These are phyloP conservation scores for Nemania serpens DNA, from an alignment of 2,329 filamentous ascomycete species.

Conservation along the genomic window DNA sequence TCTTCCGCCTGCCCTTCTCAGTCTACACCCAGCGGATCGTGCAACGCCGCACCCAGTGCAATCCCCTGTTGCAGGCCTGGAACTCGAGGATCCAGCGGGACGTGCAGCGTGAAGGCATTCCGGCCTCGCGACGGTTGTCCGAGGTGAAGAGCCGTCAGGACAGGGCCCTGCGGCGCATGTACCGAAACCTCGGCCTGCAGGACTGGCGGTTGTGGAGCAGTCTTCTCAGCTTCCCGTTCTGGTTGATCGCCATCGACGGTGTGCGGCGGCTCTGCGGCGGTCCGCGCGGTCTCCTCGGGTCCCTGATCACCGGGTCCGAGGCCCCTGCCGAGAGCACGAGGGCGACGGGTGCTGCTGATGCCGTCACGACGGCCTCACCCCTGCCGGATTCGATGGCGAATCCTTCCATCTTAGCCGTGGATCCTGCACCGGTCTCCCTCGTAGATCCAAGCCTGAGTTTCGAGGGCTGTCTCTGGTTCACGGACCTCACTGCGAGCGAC, in stretches of 20 bases:
- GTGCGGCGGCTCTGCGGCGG: slow-evolving; percentile 54
- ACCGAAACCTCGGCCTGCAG: slow-evolving; percentile 48
- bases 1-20: slow-evolving; percentile 53
- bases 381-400: not conserved
- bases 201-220: slow-evolving; percentile 50
- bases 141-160: slow-evolving; percentile 40
- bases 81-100: slow-evolving; percentile 35
- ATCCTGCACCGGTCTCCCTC: slow-evolving; percentile 11
- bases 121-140: slow-evolving; percentile 10
- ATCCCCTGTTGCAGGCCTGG: slow-evolving; percentile 44
- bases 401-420: not conserved
- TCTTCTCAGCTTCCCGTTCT: slow-evolving; percentile 52
- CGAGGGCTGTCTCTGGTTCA: slow-evolving; percentile 61
- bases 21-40: slow-evolving; percentile 45
- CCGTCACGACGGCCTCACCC: not conserved
- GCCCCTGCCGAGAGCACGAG: not conserved
- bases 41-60: slow-evolving; percentile 39
- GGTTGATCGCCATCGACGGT: slow-evolving; percentile 56
- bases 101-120: slow-evolving; percentile 26
- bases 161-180: slow-evolving; percentile 33
- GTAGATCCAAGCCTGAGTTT: slow-evolving; percentile 49
- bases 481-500: slow-evolving; percentile 57
- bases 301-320: slow-evolving; percentile 33
- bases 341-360: not conserved
- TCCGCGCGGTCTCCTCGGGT: slow-evolving; percentile 44